Evolutionary conservation across 1,139 yeast species (phyloP), one percentile per base, ranked within the genome.

Genomic region (Taphrina communis): DNA sequence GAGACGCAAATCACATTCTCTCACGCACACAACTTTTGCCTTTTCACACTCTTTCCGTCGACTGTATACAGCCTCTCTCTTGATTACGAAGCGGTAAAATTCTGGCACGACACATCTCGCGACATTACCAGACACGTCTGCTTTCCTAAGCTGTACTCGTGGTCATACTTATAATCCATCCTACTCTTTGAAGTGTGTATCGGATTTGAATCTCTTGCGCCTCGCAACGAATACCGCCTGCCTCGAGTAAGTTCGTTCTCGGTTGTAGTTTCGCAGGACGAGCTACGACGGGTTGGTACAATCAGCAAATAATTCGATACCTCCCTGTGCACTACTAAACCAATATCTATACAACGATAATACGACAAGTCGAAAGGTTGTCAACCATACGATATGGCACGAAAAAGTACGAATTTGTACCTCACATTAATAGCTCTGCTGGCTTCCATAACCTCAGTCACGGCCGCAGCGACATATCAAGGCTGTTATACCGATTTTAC

Each of bases 401-500:
- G 36, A 8, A 19, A 21, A 6, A 25, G 53, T n/a, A 21, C 36
- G 53, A 50, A 3, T 50, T 2, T 50, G n/a, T 50, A 21, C 36
- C 36, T 50, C 9, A 50, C 36, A 11, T 4, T 50, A 50, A 21
- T 21, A 8, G 6, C n/a, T 21, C 31, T 50, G 12, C 12, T 50
- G 36, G 36, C 36, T 7, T 21, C 53, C 31, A 50, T 50, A 21
- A 50, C 36, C 12, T 50, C 36, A 9, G 36, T 17, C 12, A 39
- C 60, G 35, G 36, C 46, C 6, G 60, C 60, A 1, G 25, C 38
- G 36, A 57, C 69, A 21, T 11, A 19, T 19, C 51, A 59, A 35
- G 66, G 69, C 11, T 66, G 69, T 31, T 66, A 59, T 31, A 17
- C 8, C 8, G 66, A 19, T 50, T 66, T 51, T 44, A 12, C 44